These are phyloP conservation scores for Neurospora sp. DNA, from an alignment of 495 filamentous ascomycete genomes.

Conservation along the genomic window DNA sequence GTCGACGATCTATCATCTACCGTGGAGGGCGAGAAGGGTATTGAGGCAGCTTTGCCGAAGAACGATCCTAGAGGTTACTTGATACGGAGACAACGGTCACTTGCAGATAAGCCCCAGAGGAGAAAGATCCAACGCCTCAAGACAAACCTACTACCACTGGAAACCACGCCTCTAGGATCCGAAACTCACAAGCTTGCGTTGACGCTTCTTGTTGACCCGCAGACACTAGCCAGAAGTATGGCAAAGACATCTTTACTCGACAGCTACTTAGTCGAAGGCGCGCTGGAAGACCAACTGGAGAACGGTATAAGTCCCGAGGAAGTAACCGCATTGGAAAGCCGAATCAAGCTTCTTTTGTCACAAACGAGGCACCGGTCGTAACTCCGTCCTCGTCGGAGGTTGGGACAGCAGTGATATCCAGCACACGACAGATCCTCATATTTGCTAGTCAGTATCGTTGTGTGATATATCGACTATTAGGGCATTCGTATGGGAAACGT, in stretches of 20 bases:
- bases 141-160: constrained; percentile 36
- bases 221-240: neutral
- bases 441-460: neutral
- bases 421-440: neutral
- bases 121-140: constrained; percentile 26
- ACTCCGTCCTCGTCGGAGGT: neutral
- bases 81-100: constrained; percentile 29
- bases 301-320: neutral
- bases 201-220: constrained; percentile 7
- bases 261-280: constrained; percentile 5
- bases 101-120: constrained; percentile 13
- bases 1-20: neutral
- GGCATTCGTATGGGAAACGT: neutral
- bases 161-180: constrained; percentile 22
- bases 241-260: constrained; percentile 1
- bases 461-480: neutral
- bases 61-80: constrained; percentile 32
- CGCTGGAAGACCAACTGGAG: neutral
- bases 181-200: constrained; percentile 19
- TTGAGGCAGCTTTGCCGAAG: constrained; percentile 18
- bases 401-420: neutral
- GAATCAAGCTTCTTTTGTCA: neutral
- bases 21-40: neutral
- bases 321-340: neutral
- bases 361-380: neutral